Percentiles rank a stretch among this genome's conserved stretches.
Conservation (phyloP, 352 stramenopile species). For the Globisporangium cederbergense region DNA sequence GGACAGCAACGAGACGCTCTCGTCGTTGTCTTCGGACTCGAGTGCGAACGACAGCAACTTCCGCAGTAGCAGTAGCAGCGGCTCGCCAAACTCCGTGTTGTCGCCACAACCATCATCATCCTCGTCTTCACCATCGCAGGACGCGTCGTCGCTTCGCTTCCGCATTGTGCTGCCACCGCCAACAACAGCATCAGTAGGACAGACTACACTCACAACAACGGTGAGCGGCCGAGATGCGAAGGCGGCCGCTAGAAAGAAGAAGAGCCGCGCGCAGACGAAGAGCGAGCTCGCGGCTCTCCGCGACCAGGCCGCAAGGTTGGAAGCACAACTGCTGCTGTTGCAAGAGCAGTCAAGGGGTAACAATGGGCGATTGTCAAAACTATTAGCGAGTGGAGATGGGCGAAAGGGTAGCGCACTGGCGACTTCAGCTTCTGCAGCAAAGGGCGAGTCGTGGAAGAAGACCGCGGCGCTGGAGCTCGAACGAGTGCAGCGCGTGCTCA, state of each 20-base stretch:
- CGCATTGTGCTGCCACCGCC: not conserved
- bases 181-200: not conserved
- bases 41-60: not conserved
- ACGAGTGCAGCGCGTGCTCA: not conserved
- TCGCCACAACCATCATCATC: not conserved
- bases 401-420: not conserved
- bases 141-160: not conserved
- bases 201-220: not conserved
- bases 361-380: not conserved
- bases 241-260: not conserved
- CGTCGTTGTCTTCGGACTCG: not conserved
- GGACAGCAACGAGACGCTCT: not conserved
- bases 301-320: not conserved
- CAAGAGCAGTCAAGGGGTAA: not conserved
- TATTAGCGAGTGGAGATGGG: not conserved
- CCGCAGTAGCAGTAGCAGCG: not conserved
- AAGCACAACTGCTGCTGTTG: not conserved
- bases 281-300: not conserved
- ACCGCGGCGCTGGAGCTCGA: not conserved
- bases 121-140: not conserved
- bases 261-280: constrained; percentile 2
- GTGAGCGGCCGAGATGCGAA: not conserved
- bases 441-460: not conserved
- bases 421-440: not conserved
- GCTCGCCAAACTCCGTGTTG: not conserved